phyloP scores from a whole-genome alignment of 441 rosid species.

The Kokia cookei region DNA sequence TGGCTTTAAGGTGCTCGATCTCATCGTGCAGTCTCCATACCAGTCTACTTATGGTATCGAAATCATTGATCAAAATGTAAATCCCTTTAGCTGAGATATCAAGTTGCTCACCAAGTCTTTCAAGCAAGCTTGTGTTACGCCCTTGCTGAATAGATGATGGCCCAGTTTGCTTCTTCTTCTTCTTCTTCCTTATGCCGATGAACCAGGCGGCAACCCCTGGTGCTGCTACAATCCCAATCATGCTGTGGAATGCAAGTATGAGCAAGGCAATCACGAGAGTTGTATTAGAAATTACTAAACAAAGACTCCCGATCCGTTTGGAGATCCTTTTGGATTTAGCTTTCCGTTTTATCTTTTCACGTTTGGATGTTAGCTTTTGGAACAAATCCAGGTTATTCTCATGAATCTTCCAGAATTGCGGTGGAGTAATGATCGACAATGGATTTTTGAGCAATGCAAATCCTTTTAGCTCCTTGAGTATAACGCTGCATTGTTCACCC shows the following conservation, averaged over 20 bases:
- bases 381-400: constrained; percentile 42
- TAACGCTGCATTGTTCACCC: constrained; percentile 9
- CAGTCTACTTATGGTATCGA: constrained; percentile 55
- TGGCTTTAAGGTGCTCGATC: constrained; percentile 47
- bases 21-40: constrained; percentile 58
- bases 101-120: constrained; percentile 48
- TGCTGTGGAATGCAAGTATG: constrained; percentile 51
- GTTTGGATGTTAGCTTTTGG: constrained; percentile 34
- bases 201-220: constrained; percentile 46
- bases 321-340: constrained; percentile 28
- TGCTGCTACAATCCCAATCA: constrained; percentile 50
- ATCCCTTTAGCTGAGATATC: constrained; percentile 72
- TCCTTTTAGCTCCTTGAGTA: constrained; percentile 46
- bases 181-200: constrained; percentile 30
- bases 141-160: neutral
- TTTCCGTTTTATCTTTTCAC: constrained; percentile 40
- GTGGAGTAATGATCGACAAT: constrained; percentile 24
- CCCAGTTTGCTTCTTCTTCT: constrained; percentile 6
- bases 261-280: constrained; percentile 40
- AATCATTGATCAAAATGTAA: constrained; percentile 56
- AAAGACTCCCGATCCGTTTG: constrained; percentile 42
- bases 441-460: constrained; percentile 54
- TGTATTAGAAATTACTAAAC: constrained; percentile 44
- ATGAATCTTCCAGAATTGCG: constrained; percentile 35
- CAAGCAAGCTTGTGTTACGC: constrained; percentile 18